Percentiles rank a stretch among this genome's conserved stretches.
phyloP scores from a whole-genome alignment of 805 yeast genomes.

The Ogataea angusta region DNA sequence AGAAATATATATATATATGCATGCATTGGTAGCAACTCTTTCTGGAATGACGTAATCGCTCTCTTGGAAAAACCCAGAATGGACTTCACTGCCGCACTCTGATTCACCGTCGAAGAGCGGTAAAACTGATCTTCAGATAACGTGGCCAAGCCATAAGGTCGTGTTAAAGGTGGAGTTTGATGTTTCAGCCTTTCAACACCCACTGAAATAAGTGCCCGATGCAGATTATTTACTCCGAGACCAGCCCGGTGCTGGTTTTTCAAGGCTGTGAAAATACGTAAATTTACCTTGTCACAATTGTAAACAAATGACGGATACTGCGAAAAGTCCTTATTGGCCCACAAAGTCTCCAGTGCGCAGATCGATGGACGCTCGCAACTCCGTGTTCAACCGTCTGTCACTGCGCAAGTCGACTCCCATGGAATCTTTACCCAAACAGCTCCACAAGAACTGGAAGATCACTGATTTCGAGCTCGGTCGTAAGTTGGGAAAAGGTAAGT shows the following conservation, averaged over 20 bases:
- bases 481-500: slow-evolving; percentile 87
- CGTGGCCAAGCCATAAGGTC: too few relatives aligned
- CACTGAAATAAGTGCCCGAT: not conserved
- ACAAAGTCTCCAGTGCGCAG: slow-evolving; percentile 3
- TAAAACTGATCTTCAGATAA: too few relatives aligned
- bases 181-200: too few relatives aligned
- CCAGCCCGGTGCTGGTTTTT: not conserved
- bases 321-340: slow-evolving; percentile 7
- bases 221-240: not conserved
- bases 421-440: slow-evolving; percentile 12
- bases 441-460: slow-evolving; percentile 25
- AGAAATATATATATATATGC: slow-evolving; percentile 1
- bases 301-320: slow-evolving; percentile 8
- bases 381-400: slow-evolving; percentile 23
- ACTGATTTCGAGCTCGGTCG: slow-evolving; percentile 82
- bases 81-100: too few relatives aligned
- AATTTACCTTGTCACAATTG: not conserved
- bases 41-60: slow-evolving; percentile 11
- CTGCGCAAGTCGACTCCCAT: slow-evolving; percentile 17
- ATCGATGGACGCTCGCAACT: slow-evolving; percentile 3
- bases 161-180: too few relatives aligned
- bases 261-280: slow-evolving; percentile 4
- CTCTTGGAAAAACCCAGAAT: not conserved
- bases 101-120: too few relatives aligned
- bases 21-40: not conserved